Conservation (phyloP, 1,284 basidiomycete genomes). For the Thecaphora thlaspeos region DNA sequence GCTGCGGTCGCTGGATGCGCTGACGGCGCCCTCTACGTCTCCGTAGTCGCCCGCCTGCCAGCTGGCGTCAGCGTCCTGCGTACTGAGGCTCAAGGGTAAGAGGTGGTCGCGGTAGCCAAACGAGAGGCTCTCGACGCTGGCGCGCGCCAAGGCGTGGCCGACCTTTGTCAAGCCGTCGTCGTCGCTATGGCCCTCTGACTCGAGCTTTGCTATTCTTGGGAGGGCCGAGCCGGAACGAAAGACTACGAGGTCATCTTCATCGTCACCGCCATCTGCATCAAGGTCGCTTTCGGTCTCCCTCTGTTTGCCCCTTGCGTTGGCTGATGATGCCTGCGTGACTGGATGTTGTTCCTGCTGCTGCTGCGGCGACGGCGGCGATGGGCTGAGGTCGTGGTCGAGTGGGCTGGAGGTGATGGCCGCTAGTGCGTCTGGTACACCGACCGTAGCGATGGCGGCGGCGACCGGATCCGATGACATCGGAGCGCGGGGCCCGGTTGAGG, state of each 20-base stretch:
- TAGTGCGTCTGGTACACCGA: constrained; percentile 33
- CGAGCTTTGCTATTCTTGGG: not conserved
- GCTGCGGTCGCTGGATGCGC: constrained; percentile 1
- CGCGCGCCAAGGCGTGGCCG: not conserved
- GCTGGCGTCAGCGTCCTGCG: constrained; percentile 28
- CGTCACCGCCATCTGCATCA: not conserved
- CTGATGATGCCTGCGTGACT: no score
- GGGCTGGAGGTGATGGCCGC: constrained; percentile 20
- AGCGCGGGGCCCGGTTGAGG: not conserved
- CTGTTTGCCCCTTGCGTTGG: constrained; percentile 11
- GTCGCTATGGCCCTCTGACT: not conserved
- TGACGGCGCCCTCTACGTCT: constrained; percentile 23
- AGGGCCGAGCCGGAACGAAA: constrained; percentile 10
- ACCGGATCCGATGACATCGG: constrained; percentile 41
- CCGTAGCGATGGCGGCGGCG: constrained; percentile 38
- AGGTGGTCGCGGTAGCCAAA: constrained; percentile 47
- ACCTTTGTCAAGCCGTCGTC: not conserved
- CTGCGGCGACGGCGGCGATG: no score
- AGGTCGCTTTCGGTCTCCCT: not conserved
- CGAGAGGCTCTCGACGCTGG: constrained; percentile 39
- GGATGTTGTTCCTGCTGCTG: no score
- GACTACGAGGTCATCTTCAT: constrained; percentile 24
- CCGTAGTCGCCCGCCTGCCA: constrained; percentile 34
- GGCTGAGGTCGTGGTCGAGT: constrained; percentile 10
- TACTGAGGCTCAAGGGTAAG: constrained; percentile 40